phyloP scores from a whole-genome alignment of 108 stramenopile genomes.

The Skeletonema costatum region DNA sequence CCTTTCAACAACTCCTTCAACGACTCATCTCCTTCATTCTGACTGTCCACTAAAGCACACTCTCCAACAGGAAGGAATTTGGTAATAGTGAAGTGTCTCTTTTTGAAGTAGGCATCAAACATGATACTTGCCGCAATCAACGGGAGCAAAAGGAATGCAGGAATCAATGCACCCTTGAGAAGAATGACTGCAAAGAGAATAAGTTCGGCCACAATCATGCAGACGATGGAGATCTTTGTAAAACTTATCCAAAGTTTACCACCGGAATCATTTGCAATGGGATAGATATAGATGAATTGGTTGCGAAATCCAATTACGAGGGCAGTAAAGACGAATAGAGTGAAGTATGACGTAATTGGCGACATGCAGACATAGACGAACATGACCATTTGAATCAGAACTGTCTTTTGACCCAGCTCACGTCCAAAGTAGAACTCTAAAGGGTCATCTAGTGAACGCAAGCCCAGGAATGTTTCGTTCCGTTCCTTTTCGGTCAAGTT shows the following conservation, averaged over 20 bases:
- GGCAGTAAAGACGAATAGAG: slow-evolving; percentile 53
- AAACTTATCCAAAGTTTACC: slow-evolving; percentile 67
- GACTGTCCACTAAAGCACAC: slow-evolving; percentile 37
- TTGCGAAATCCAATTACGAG: slow-evolving; percentile 59
- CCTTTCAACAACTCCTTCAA: slow-evolving; percentile 43
- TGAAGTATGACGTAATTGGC: slow-evolving; percentile 60
- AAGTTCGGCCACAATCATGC: slow-evolving; percentile 61
- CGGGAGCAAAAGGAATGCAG: slow-evolving; percentile 56
- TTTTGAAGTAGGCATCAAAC: slow-evolving; percentile 61
- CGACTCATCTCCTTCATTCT: slow-evolving; percentile 17
- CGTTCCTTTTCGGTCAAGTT: slow-evolving; percentile 68
- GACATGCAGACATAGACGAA: slow-evolving; percentile 68
- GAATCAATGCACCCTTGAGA: slow-evolving; percentile 38
- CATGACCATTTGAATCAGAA: slow-evolving; percentile 65
- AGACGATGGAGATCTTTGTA: slow-evolving; percentile 44
- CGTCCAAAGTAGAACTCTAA: slow-evolving; percentile 50
- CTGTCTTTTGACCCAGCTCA: slow-evolving; percentile 29
- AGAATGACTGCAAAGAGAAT: slow-evolving; percentile 56
- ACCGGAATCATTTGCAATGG: slow-evolving; percentile 63
- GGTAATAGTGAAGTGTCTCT: slow-evolving; percentile 61
- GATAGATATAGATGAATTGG: slow-evolving; percentile 75
- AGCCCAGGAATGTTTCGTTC: slow-evolving; percentile 46
- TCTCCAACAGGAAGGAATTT: slow-evolving; percentile 44
- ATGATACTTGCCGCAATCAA: slow-evolving; percentile 50
- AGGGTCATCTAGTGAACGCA: slow-evolving; percentile 59